Base-by-base conservation (phyloP, 2,329 filamentous ascomycete genomes). In the Phaeomoniella chlamydospora region DNA sequence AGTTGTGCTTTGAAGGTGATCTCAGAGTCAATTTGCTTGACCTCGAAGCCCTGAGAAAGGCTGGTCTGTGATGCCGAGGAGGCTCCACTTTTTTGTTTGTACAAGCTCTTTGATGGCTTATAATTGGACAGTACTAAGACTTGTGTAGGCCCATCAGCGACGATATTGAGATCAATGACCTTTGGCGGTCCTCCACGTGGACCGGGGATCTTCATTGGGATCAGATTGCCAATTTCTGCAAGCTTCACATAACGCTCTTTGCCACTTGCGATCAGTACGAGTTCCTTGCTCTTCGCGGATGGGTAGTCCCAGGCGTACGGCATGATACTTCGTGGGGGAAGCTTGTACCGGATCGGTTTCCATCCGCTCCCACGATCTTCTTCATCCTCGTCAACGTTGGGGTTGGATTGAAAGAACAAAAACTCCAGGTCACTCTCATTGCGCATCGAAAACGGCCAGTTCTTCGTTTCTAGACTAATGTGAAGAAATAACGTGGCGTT, bases 301-400 rank as follows among this genome's bases (percentile, higher is more conserved):
- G 90, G 92, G 59, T 94, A 98, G 53, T 98, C 92, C 90, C 90
- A 98, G 2, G 90, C 88, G 51, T 98, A 98, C 1, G 92, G 90
- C 90, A 98, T 98, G 57, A 98, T 94, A 57, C 88, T 96, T 41
- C 90, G 72, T 10, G 88, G 78, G 2, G 92, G 92, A 18, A 98
- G 67, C 18, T 88, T 80, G 59, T 98, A 98, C 36, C 85, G 72
- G 42, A 98, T 84, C 2, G 86, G 87, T 44, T 83, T 80, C 84
- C 90, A 98, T 3, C 85, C 84, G 36, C 83, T 87, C 38, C 77
- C 64, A 37, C 59, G 68, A 49, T 94, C 83, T 4, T 70, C 69
- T 4, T 70, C 69, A 41, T 94, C 87, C 42, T 96, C 87, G 41
- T 94, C 87, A 6, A 93, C 64, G 47, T 88, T 93, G 3, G 90